Base-by-base conservation (phyloP, 2,329 filamentous ascomycete genomes). In the Alternaria dauci region DNA sequence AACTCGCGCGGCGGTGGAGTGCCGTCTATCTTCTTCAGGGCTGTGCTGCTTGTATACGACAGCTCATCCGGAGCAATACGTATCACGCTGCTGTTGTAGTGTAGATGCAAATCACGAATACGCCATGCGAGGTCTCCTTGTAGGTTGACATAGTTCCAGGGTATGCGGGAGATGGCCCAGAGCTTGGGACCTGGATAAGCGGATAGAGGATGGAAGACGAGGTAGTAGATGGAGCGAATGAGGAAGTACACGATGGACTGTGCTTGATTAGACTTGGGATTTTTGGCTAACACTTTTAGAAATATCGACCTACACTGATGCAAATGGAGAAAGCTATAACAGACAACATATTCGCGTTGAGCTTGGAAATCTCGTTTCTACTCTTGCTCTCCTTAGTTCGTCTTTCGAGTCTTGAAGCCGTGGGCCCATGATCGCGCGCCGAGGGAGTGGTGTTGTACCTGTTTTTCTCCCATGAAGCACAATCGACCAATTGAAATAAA, bases 111-210 rank as follows among this genome's bases (percentile, higher is more conserved):
- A 20, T 57, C 55, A 5, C 46, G 55, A 34, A 57, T 42, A 8
- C 47, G 28, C 46, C 46, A 51, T 25, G 38, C 38, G 11, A 57
- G 44, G 3, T 51, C 18, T 20, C 55, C 55, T 20, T 51, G 36
- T 12, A 51, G 25, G 38, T 36, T 52, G 28, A 51, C 55, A 23
- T 51, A 51, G 38, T 57, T 42, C 44, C 55, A 52, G 4, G 50
- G 46, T 3, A 63, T 52, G 32, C 57, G 38, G 11, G 61, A 56
- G 25, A 57, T 38, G 16, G 61, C 52, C 26, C 48, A 54, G 25
- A 63, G 58, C 36, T 53, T 61, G 3, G 61, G 58, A 41, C 61
- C 61, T 30, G 61, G 61, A 5, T 58, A 58, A 4, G 28, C 20
- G 8, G 58, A 46, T 2, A 63, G 52, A 8, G 61, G 61, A 30